phyloP scores from a whole-genome alignment of 257 asterid genomes.

The Solanum bulbocastanum region DNA sequence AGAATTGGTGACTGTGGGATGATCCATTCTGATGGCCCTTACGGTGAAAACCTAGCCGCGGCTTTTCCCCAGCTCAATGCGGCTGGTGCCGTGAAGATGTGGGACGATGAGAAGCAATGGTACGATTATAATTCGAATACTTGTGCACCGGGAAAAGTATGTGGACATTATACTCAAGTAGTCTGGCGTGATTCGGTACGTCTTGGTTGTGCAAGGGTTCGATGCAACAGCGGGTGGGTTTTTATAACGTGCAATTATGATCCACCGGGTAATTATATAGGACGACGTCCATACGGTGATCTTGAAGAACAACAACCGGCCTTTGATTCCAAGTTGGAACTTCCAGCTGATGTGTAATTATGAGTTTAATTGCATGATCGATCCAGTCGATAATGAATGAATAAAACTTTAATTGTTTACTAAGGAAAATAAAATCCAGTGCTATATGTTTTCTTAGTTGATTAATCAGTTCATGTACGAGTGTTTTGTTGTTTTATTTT shows the following conservation, averaged over 20 bases:
- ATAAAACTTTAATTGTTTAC: background rate
- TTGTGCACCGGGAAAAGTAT: conserved; percentile 26
- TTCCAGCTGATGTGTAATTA: background rate
- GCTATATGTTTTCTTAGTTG: background rate
- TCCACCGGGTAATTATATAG: conserved; percentile 12
- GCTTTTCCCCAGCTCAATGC: conserved; percentile 24
- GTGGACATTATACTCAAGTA: conserved; percentile 55
- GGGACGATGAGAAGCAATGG: conserved; percentile 26
- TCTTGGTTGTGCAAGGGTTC: conserved; percentile 36
- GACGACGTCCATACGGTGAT: conserved; percentile 7
- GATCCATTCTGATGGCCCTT: conserved; percentile 24
- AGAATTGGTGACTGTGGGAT: conserved; percentile 23
- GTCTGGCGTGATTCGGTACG: conserved; percentile 32
- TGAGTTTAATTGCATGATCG: background rate
- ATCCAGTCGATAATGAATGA: background rate
- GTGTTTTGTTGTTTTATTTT: background rate
- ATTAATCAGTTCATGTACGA: background rate
- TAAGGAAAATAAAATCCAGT: background rate
- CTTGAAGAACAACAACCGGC: background rate
- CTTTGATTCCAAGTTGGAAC: background rate
- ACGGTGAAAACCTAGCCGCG: conserved; percentile 49
- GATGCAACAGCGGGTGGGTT: conserved; percentile 22
- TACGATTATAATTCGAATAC: conserved; percentile 6
- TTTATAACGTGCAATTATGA: conserved; percentile 34
- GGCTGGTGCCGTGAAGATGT: conserved; percentile 19